Evolutionary conservation across 106 monocot species (phyloP).

Genomic region (Dendrobium catenatum): DNA sequence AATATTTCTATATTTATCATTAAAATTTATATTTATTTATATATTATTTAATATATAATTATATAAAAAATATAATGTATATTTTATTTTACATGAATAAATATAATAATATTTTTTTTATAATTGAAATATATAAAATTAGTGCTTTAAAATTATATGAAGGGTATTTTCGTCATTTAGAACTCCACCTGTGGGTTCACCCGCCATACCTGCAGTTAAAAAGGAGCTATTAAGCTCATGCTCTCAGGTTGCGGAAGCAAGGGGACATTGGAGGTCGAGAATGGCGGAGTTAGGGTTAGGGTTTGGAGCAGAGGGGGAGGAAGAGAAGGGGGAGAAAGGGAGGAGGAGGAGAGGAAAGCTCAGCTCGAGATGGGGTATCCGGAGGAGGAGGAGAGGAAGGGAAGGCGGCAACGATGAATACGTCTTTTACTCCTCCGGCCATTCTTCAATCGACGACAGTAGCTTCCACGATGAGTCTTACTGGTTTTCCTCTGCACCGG

Average conservation of each 20-base stretch:
- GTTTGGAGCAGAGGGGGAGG: slow-evolving; percentile 7
- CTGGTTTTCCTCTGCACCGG: slow-evolving; percentile 6
- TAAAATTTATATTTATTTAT: too few relatives aligned
- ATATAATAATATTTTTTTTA: too few relatives aligned
- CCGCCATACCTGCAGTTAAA: slow-evolving; percentile 1
- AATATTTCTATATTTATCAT: background rate
- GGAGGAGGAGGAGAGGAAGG: background rate
- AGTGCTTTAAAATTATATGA: background rate
- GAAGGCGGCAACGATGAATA: slow-evolving; percentile 7
- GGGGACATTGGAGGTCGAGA: background rate
- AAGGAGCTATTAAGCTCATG: background rate
- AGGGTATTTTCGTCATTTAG: background rate
- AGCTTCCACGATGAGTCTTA: background rate
- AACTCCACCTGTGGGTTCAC: background rate
- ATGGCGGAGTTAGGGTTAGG: slow-evolving; percentile 35
- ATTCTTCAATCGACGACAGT: background rate
- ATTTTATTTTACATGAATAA: too few relatives aligned
- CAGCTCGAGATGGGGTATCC: background rate
- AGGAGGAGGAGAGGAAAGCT: slow-evolving; percentile 7
- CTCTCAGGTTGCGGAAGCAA: background rate
- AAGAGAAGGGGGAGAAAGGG: slow-evolving; percentile 7
- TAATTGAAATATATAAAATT: too few relatives aligned
- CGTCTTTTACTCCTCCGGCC: background rate
- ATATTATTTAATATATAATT: too few relatives aligned
- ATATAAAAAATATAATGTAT: too few relatives aligned